phyloP scores from a whole-genome alignment of 2,329 filamentous ascomycete genomes.

The Byssothecium circinans region DNA sequence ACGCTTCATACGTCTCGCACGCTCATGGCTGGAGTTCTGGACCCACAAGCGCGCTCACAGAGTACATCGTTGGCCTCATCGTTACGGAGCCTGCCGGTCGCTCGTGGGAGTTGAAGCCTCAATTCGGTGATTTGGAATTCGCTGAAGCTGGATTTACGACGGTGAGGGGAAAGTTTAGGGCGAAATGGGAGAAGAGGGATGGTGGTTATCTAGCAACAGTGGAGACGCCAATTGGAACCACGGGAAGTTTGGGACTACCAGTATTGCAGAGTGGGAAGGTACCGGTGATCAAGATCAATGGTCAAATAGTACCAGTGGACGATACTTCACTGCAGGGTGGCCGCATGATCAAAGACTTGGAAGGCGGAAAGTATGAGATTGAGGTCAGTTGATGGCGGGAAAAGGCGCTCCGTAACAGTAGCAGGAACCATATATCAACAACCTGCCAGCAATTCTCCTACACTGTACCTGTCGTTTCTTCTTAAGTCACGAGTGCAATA shows the following conservation, averaged over 20 bases:
- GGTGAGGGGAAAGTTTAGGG: constrained; percentile 46
- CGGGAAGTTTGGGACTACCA: constrained; percentile 33
- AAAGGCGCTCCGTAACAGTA: too few species aligned
- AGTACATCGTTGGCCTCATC: constrained; percentile 50
- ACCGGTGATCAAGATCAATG: constrained; percentile 13
- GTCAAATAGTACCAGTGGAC: neutral
- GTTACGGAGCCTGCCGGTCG: constrained; percentile 45
- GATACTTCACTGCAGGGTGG: neutral
- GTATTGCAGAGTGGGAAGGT: constrained; percentile 9
- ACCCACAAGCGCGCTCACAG: constrained; percentile 36
- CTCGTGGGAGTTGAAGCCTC: constrained; percentile 50
- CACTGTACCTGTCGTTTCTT: too few species aligned
- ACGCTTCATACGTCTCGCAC: constrained; percentile 49
- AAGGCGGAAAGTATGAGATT: constrained; percentile 6
- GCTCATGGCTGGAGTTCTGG: constrained; percentile 48
- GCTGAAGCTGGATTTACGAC: constrained; percentile 53
- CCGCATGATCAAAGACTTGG: neutral
- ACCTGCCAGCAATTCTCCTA: too few species aligned
- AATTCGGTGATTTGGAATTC: constrained; percentile 47
- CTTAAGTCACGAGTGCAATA: too few species aligned
- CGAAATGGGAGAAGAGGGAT: constrained; percentile 32
- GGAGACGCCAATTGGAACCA: constrained; percentile 32
- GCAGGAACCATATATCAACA: too few species aligned
- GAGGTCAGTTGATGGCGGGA: constrained; percentile 2
- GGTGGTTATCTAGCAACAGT: constrained; percentile 23